Evolutionary conservation across 2,329 filamentous ascomycete species (phyloP), one percentile per base, ranked within the genome.

Genomic region (Hirsutella thompsonii): DNA sequence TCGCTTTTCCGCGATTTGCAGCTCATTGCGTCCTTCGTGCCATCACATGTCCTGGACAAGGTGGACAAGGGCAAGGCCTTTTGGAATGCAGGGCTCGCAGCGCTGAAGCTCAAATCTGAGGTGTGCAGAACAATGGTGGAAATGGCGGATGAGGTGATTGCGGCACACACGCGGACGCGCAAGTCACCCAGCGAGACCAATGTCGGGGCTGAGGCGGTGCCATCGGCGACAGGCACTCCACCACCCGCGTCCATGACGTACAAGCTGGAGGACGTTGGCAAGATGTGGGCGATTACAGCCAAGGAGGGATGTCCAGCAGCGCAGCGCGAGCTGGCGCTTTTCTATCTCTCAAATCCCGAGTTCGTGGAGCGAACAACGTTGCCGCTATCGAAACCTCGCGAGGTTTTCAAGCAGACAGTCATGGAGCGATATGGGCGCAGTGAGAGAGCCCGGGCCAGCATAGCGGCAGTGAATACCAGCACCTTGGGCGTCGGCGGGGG

Each of bases 261-360:
- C 60, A 78, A 74, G 42, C 76, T 92, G 55, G 71, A 78, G 35
- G 87, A 95, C 56, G 90, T 88, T 0, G 89, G 84, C 3, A 78
- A 75, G 49, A 92, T 96, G 79, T 87, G 86, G 70, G 83, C 86
- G 46, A 92, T 95, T 55, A 90, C 89, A 1, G 92, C 92, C 14
- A 92, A 89, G 57, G 92, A 98, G 62, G 89, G 90, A 32, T 60
- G 59, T 36, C 74, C 88, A 0, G 83, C 85, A 11, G 89, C 90
- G 5, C 89, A 96, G 64, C 80, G 92, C 39, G 92, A 98, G 62
- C 73, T 98, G 14, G 92, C 85, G 2, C 83, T 94, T 46, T 83
- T 96, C 53, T 96, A 95, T 58, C 74, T 98, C 32, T 92, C 87
- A 0, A 83, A 94, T 50, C 89, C 92, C 0, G 87, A 94, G 56